Evolutionary conservation across 768 basidiomycete genomes (phyloP).

Genomic region (Russula sp.): DNA sequence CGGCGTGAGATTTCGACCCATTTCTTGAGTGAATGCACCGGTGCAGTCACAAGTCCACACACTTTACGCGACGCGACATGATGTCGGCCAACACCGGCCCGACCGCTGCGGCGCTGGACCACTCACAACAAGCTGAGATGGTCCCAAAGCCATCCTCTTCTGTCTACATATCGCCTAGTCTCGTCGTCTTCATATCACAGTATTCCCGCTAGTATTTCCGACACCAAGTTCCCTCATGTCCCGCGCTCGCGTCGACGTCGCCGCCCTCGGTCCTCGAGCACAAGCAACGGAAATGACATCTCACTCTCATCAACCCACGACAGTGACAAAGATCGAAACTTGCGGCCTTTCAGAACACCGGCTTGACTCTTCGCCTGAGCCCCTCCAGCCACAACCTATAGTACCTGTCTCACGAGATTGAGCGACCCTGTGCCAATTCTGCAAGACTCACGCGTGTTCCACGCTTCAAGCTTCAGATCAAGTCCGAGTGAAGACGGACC

Average conservation of each 20-base stretch:
- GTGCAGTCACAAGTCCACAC: too few relatives aligned
- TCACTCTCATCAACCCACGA: constrained; percentile 25
- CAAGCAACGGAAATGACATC: constrained; percentile 22
- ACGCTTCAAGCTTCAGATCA: too few relatives aligned
- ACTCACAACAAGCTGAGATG: neutral
- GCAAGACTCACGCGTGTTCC: constrained; percentile 20
- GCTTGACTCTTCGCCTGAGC: constrained; percentile 4
- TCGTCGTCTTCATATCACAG: constrained; percentile 18
- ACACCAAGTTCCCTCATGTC: constrained; percentile 16
- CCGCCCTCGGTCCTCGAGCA: constrained; percentile 23
- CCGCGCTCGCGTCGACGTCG: constrained; percentile 21
- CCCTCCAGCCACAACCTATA: constrained; percentile 6
- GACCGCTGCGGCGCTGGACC: too few relatives aligned
- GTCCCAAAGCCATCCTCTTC: constrained; percentile 10
- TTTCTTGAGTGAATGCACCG: constrained; percentile 8
- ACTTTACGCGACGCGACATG: too few relatives aligned
- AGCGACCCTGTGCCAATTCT: constrained; percentile 20
- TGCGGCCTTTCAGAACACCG: constrained; percentile 18
- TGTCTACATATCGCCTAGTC: constrained; percentile 1
- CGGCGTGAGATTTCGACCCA: constrained; percentile 4
- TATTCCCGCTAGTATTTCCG: constrained; percentile 16
- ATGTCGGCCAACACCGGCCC: neutral
- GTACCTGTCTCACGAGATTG: constrained; percentile 13
- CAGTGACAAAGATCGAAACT: constrained; percentile 21
- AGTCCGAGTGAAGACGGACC: constrained; percentile 28